A percentile compares a stretch with the other conserved stretches of the same genome.
phyloP scores from a whole-genome alignment of 805 yeast genomes.

The Pichia nanzhaoensis region DNA sequence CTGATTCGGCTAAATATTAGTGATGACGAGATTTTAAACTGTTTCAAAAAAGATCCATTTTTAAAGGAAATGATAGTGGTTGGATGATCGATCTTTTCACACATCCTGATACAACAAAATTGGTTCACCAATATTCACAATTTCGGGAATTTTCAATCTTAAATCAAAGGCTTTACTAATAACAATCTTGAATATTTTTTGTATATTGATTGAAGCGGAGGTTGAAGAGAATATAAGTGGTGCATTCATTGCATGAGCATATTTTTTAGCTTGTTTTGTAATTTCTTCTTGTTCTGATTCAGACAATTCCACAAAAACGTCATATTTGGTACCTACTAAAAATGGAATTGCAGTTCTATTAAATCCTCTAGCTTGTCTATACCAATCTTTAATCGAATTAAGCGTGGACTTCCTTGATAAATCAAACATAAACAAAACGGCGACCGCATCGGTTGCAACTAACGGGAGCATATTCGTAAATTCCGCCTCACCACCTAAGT shows the following conservation, averaged over 20 bases:
- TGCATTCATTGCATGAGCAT: conserved; percentile 86
- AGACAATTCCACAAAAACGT: conserved; percentile 71
- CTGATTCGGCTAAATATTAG: conserved; percentile 61
- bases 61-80: conserved; percentile 29
- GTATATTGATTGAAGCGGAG: conserved; percentile 85
- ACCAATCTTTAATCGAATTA: conserved; percentile 91
- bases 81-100: conserved; percentile 7
- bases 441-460: conserved; percentile 88
- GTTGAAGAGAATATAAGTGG: conserved; percentile 83
- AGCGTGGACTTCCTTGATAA: conserved; percentile 79
- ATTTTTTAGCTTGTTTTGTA: conserved; percentile 73
- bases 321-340: conserved; percentile 90
- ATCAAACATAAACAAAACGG: conserved; percentile 85
- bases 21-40: conserved; percentile 59
- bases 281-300: conserved; percentile 77
- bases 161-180: conserved; percentile 87
- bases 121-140: conserved; percentile 86
- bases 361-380: conserved; percentile 81
- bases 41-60: conserved; percentile 50
- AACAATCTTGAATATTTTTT: conserved; percentile 86
- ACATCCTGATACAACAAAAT: conserved; percentile 54
- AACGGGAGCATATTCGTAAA: conserved; percentile 93
- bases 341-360: conserved; percentile 89
- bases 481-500: conserved; percentile 91
- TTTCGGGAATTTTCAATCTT: conserved; percentile 76